Base-by-base conservation (phyloP, 352 stramenopile genomes). In the Phytophthora sansomeana region DNA sequence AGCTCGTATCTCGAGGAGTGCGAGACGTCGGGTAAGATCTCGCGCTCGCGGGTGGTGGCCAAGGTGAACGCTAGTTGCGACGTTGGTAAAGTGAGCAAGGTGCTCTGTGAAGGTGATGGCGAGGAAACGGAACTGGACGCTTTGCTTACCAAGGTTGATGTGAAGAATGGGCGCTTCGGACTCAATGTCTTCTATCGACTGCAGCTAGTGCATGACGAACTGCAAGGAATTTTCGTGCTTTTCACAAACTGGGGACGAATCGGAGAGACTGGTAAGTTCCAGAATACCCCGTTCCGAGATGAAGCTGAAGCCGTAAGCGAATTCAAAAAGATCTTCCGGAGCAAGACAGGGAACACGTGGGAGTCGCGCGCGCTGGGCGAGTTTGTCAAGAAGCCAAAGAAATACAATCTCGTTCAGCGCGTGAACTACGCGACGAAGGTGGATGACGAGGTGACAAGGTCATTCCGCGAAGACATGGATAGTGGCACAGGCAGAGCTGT, bases 221-320 rank as follows among this genome's bases (percentile, higher is more conserved):
- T 92, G 29, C 86, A 92, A 58, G 75, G 75, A 10, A 78, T 92
- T 16, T 92, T 78, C 60, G 70, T 93, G 2, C 69, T 93, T 26
- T 92, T 93, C 56, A 90, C 83, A 13, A 96, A 96, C 61, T 93
- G 85, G 85, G 85, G 85, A 0, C 80, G 85, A 1, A 90, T 93
- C 39, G 85, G 85, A 8, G 85, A 92, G 54, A 75, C 60, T 1
- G 85, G 85, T 39, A 92, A 93, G 50, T 92, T 87, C 44, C 85
- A 92, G 63, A 90, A 92, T 63, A 92, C 83, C 3, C 83, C 84
- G 8, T 92, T 92, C 67, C 75, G 83, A 28, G 63, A 75, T 1
- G 60, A 72, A 16, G 62, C 71, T 2, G 81, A 91, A 16, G 86
- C 82, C 0, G 58, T 89, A n/a, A 52, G 29, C 4, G 86, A 94